Conservation (phyloP, 192 early-diverging fungal species). For the Linnemannia schmuckeri region DNA sequence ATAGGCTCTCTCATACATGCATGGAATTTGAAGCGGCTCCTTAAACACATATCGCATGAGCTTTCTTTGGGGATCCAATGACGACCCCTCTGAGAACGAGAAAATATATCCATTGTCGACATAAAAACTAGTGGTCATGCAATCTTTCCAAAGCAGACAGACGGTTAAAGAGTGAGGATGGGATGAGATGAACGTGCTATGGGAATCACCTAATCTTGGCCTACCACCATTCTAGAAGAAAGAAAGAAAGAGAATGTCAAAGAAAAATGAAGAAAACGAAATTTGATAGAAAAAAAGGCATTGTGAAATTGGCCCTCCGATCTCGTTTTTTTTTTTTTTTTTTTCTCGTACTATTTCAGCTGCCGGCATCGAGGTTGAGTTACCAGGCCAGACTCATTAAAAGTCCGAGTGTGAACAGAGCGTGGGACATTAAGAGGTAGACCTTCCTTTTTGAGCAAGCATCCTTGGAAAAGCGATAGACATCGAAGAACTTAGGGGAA, state of each 20-base stretch:
- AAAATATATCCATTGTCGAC: background rate
- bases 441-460: constrained; percentile 47
- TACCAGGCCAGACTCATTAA: background rate
- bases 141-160: background rate
- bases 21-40: background rate
- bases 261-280: background rate
- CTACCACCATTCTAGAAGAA: background rate
- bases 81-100: background rate
- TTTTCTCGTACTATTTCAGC: background rate
- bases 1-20: background rate
- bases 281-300: background rate
- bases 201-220: background rate
- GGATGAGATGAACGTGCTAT: background rate
- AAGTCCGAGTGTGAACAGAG: constrained; percentile 26
- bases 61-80: background rate
- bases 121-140: too few relatives aligned
- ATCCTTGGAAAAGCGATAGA: constrained; percentile 1
- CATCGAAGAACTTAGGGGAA: constrained; percentile 38
- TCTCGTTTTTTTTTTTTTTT: background rate
- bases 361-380: background rate
- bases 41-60: background rate
- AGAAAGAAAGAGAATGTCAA: background rate
- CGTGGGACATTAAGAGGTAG: constrained; percentile 33
- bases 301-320: background rate
- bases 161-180: background rate